These are phyloP conservation scores for Beta corolliflora DNA, from an alignment of 179 eudicot genomes.

Conservation along the genomic window DNA sequence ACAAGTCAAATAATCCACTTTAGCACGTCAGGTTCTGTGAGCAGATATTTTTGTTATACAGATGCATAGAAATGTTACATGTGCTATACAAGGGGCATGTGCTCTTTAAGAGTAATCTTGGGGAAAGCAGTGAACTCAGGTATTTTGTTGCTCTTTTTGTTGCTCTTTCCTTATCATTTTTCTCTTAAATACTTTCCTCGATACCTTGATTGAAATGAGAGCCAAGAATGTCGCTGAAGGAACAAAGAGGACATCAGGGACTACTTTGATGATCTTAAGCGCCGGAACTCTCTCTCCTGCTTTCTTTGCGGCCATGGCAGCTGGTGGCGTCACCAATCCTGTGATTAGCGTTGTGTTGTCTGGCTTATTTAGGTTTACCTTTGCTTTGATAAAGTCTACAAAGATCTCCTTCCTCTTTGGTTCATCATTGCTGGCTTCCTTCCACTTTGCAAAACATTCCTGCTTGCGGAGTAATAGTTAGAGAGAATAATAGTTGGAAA, in stretches of 20 bases:
- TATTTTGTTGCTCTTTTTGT: conserved; percentile 8
- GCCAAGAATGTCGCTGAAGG: conserved; percentile 79
- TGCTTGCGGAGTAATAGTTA: conserved; percentile 19
- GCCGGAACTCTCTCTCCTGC: conserved; percentile 78
- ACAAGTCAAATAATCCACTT: too few relatives aligned
- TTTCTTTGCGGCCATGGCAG: conserved; percentile 85
- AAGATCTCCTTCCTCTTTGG: conserved; percentile 52
- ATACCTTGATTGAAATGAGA: conserved; percentile 69
- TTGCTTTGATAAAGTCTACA: conserved; percentile 53
- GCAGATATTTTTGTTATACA: not conserved
- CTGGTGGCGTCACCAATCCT: conserved; percentile 87
- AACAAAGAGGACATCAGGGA: conserved; percentile 83
- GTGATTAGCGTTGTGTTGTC: conserved; percentile 62
- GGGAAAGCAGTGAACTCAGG: not conserved
- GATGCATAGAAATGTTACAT: not conserved
- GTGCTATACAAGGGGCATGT: not conserved
- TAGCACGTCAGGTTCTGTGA: not conserved
- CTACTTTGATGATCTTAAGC: conserved; percentile 58
- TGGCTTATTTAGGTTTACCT: conserved; percentile 50
- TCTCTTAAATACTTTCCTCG: conserved; percentile 48
- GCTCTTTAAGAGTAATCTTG: not conserved
- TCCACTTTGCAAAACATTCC: conserved; percentile 53
- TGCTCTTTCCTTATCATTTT: conserved; percentile 28
- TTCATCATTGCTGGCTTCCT: conserved; percentile 24
- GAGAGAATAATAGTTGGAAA: not conserved